A percentile compares a stretch with the other conserved stretches of the same genome.
phyloP scores from a whole-genome alignment of 176 grass and related monocot genomes.

The Carex littledalei region DNA sequence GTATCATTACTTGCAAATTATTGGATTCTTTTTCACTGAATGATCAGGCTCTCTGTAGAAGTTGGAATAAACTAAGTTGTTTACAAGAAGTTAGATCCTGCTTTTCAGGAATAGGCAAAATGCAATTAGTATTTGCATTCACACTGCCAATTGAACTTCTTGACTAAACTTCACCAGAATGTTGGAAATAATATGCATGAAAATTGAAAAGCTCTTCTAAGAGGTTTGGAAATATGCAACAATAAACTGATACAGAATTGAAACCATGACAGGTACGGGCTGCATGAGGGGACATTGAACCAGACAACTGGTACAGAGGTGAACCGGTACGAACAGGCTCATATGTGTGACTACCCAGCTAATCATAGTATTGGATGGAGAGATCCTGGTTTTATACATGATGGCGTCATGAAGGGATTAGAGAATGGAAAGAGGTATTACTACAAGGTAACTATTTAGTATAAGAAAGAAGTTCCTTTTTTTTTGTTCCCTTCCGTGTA shows the following conservation, averaged over 20 bases:
- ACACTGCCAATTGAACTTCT: background rate
- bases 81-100: background rate
- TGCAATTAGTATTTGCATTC: background rate
- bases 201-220: background rate
- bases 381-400: constrained; percentile 93
- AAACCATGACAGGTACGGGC: constrained; percentile 32
- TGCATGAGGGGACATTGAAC: constrained; percentile 27
- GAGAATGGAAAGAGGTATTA: constrained; percentile 61
- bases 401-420: constrained; percentile 73
- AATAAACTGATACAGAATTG: background rate
- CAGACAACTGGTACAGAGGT: constrained; percentile 45
- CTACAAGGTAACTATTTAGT: constrained; percentile 61
- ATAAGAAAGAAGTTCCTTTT: background rate
- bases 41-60: background rate
- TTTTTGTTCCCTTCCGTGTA: background rate
- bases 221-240: background rate
- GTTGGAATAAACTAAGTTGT: background rate
- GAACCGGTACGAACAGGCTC: constrained; percentile 70
- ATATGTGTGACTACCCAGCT: constrained; percentile 80
- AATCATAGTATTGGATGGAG: constrained; percentile 73
- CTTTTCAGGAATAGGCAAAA: background rate
- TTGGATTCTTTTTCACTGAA: background rate
- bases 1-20: too few relatives aligned
- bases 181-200: background rate
- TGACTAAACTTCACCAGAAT: background rate